Conservation (phyloP, 257 asterid genomes). For the Solanum rostratum region DNA sequence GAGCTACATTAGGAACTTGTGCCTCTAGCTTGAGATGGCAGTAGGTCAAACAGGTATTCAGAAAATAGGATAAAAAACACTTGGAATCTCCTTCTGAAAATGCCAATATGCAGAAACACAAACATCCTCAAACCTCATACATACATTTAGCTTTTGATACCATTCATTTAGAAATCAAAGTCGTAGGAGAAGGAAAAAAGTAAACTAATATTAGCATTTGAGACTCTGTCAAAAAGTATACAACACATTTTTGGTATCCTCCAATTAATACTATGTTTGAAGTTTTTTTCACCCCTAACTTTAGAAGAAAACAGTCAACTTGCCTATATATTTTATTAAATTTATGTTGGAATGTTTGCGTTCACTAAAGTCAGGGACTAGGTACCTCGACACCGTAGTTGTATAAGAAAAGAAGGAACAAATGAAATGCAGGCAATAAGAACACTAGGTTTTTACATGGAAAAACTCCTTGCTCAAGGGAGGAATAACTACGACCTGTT, state of each 20-base stretch:
- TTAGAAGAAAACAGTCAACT: too few relatives aligned
- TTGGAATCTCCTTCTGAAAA: not conserved
- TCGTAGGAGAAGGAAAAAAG: not conserved
- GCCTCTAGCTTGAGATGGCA: not conserved
- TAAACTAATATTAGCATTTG: not conserved
- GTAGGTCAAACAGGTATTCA: not conserved
- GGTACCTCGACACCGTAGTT: too few relatives aligned
- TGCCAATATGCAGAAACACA: not conserved
- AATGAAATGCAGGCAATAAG: too few relatives aligned
- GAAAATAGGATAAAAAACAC: not conserved
- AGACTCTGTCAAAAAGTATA: not conserved
- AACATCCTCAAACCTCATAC: not conserved
- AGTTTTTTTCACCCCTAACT: not conserved
- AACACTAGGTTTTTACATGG: too few relatives aligned
- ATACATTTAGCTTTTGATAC: not conserved
- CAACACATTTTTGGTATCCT: not conserved
- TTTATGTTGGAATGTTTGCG: too few relatives aligned
- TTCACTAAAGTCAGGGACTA: too few relatives aligned
- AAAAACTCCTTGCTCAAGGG: too few relatives aligned
- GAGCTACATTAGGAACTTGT: not conserved
- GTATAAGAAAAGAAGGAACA: too few relatives aligned
- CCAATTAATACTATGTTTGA: not conserved
- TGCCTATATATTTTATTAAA: too few relatives aligned
- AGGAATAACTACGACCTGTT: too few relatives aligned
- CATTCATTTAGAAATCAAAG: not conserved